Base-by-base conservation (phyloP, 257 asterid species). In the Solanum piurae region DNA sequence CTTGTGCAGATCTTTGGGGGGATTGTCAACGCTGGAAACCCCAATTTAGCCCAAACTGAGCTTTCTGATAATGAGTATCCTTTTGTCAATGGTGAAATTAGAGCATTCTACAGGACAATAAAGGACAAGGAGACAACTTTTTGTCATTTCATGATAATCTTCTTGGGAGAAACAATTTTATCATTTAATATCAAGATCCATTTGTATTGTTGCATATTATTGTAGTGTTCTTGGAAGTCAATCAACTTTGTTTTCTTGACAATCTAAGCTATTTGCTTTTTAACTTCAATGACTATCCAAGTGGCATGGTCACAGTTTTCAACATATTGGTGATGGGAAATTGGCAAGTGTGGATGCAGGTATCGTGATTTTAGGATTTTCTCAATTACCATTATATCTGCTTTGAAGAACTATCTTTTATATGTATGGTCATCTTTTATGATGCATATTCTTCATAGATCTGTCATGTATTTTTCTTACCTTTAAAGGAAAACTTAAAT, bases 341-440 rank as follows among this genome's bases (percentile, higher is more conserved):
- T 90, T 96, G 99, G 99, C 99, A 97, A 91, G 91, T 66, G 12
- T 97, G 99, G 99, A 94, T 97, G 98, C 94, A 95, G 98, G 99
- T 97, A 95, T 68, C 21, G 13, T 84, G 38, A 86, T 72, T 84
- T 91, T 52, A 71, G 7, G 31, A 40, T 68, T 68, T 38, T 20
- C 87, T 46, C 64, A 68, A 40, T 68, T 85, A 85, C 66, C 76
- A 66, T 5, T 85, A 9, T 66, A 27, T 66, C 80, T 5, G 40
- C 60, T 27, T 66, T 9, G 66, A 85, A 27, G 64, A 73, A 33
- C 44, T 86, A 34, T 46, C 68, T 72, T 46, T 80, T 80, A 16
- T 20, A 8, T 46, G 2, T 29, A 5, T 5, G 18, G 44, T 18
- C 85, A 29, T 46, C 69, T 46, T 80, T 29, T 29, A 80, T 49